A percentile compares a stretch with the other conserved stretches of the same genome.
These are phyloP conservation scores for Corylus avellana DNA, from an alignment of 306 rosid genomes.

Conservation along the genomic window DNA sequence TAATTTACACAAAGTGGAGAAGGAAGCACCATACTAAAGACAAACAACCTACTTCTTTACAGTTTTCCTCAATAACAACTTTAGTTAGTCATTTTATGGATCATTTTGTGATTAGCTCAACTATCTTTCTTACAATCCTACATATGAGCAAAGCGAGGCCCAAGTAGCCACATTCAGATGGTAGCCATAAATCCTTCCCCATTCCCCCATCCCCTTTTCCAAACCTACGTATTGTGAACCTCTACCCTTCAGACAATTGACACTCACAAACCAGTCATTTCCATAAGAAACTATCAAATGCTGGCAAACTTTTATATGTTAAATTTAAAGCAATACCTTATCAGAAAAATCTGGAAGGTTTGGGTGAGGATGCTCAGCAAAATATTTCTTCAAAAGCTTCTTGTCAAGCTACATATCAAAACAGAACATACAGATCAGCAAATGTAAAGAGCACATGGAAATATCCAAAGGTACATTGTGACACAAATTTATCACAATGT, in stretches of 20 bases:
- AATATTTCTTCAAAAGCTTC: slow-evolving; percentile 71
- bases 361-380: slow-evolving; percentile 53
- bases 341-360: slow-evolving; percentile 83
- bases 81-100: background rate
- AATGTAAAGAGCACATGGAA: slow-evolving; percentile 34
- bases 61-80: background rate
- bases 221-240: background rate
- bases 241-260: background rate
- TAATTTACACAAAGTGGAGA: too few species aligned
- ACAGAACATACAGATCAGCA: slow-evolving; percentile 24
- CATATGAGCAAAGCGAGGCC: background rate
- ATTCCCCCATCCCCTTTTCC: background rate
- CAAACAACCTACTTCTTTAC: background rate
- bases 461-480: slow-evolving; percentile 14
- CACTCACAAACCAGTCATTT: slow-evolving; percentile 1
- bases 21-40: background rate
- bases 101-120: background rate
- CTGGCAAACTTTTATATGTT: slow-evolving; percentile 2
- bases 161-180: background rate
- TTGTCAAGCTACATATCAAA: slow-evolving; percentile 77
- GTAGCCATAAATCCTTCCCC: slow-evolving; percentile 3
- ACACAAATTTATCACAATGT: background rate
- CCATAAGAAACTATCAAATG: background rate
- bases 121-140: background rate
- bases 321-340: slow-evolving; percentile 56